Percentiles rank a stretch among this genome's conserved stretches.
Conservation (phyloP, 2,329 filamentous ascomycete genomes). For the Ambrosiella cleistominuta region DNA sequence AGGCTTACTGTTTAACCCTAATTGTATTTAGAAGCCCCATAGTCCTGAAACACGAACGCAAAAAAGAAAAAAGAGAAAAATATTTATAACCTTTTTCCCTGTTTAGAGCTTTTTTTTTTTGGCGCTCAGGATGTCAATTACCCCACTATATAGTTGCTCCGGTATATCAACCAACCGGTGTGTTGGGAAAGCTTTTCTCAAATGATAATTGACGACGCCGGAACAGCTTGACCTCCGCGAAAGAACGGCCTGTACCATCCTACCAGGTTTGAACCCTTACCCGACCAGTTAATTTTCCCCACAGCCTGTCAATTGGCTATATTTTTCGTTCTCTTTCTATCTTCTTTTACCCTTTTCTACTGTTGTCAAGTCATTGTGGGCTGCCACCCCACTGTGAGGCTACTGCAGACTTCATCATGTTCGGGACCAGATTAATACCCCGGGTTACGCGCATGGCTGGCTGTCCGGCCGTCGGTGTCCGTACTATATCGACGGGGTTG, state of each 20-base stretch:
- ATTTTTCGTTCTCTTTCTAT: neutral
- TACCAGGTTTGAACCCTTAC: neutral
- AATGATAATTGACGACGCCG: neutral
- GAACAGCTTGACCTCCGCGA: neutral
- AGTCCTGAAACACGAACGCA: too few relatives aligned
- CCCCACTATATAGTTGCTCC: conserved; percentile 10
- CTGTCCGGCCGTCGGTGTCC: conserved; percentile 17
- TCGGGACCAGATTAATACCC: conserved; percentile 37
- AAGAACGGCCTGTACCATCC: neutral
- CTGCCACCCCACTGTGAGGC: neutral
- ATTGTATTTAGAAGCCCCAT: too few relatives aligned
- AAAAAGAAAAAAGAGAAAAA: too few relatives aligned
- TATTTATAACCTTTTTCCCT: too few relatives aligned
- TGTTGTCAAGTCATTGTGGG: too few relatives aligned
- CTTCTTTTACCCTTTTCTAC: neutral
- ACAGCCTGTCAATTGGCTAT: neutral
- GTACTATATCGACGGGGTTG: conserved; percentile 31
- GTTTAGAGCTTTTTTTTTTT: neutral
- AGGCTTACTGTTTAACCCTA: neutral
- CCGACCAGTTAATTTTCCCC: neutral
- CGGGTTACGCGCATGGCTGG: conserved; percentile 20
- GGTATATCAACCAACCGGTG: conserved; percentile 2
- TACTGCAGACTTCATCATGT: conserved; percentile 23
- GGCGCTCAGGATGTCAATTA: neutral
- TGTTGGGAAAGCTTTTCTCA: conserved; percentile 11